Evolutionary conservation across 1,284 basidiomycete species (phyloP).

Genomic region (Ganoderma meredithae): DNA sequence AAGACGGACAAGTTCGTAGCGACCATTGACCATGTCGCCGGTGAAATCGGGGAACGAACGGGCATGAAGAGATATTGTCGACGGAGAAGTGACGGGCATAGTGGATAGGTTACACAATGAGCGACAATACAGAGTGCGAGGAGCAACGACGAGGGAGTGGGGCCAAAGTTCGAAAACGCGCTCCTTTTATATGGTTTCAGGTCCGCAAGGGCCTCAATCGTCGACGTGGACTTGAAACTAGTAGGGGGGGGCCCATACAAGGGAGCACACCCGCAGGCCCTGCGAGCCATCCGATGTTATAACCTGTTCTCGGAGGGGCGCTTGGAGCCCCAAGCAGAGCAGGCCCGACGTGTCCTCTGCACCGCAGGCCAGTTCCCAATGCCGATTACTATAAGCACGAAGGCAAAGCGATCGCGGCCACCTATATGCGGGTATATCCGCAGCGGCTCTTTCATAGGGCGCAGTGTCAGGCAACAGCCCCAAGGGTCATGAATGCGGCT

Average conservation of each 20-base stretch:
- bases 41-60: slow-evolving; percentile 29
- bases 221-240: neutral
- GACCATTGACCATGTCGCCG: neutral
- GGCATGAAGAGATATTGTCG: slow-evolving; percentile 11
- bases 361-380: slow-evolving; percentile 7
- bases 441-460: neutral
- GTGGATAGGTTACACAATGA: neutral
- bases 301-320: slow-evolving; percentile 1
- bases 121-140: neutral
- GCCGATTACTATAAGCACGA: neutral
- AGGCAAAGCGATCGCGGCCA: neutral
- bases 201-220: neutral
- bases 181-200: slow-evolving; percentile 6
- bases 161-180: neutral
- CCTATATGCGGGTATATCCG: neutral
- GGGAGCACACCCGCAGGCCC: slow-evolving; percentile 1
- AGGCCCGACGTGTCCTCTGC: neutral
- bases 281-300: neutral
- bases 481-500: neutral
- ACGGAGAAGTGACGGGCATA: slow-evolving; percentile 1
- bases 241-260: neutral
- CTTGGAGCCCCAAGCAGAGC: neutral
- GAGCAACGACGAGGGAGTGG: neutral
- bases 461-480: neutral
- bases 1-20: slow-evolving; percentile 24